Conservation (phyloP, 2,329 filamentous ascomycete species). For the Knoxdaviesia proteae region DNA sequence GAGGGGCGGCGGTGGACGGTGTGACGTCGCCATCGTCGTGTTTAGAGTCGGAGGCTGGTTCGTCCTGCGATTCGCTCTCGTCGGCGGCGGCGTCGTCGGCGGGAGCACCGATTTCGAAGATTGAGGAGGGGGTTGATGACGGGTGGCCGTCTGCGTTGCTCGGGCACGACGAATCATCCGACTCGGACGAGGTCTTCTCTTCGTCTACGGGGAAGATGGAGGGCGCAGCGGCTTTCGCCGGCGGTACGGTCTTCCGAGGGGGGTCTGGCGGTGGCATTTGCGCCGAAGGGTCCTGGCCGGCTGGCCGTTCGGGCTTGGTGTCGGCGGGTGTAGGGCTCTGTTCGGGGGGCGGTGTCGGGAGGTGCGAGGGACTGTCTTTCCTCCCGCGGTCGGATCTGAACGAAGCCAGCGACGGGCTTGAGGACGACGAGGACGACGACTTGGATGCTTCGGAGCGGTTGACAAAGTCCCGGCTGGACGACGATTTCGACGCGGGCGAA, state of each 20-base stretch:
- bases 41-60: no score
- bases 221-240: not conserved
- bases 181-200: slow-evolving; percentile 1
- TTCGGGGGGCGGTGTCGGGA: not conserved
- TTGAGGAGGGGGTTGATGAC: not conserved
- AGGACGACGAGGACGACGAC: no score
- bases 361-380: no score
- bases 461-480: no score
- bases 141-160: not conserved
- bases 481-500: no score
- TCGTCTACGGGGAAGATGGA: not conserved
- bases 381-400: no score
- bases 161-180: not conserved
- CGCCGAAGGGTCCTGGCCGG: not conserved
- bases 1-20: not conserved
- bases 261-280: not conserved
- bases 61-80: no score
- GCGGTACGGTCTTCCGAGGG: not conserved
- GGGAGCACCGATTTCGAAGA: not conserved
- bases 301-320: not conserved
- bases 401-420: no score
- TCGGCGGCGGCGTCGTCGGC: not conserved
- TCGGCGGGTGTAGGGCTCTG: slow-evolving; percentile 1
- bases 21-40: not conserved
- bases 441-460: no score